These are phyloP conservation scores for Russula ochroleuca DNA, from an alignment of 768 basidiomycete genomes.

Conservation along the genomic window DNA sequence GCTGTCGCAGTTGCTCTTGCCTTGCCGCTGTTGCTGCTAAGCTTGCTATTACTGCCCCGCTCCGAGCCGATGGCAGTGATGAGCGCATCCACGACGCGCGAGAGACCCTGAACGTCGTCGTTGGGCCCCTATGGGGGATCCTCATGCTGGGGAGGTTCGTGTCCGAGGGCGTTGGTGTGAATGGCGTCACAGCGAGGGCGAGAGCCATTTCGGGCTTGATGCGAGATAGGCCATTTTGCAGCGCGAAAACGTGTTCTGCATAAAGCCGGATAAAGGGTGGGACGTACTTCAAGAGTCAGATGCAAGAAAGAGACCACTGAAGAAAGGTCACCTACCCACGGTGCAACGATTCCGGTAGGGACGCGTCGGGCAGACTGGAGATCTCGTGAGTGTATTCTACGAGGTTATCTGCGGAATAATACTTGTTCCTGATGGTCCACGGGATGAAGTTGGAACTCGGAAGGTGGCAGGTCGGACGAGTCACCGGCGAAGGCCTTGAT, in stretches of 20 bases:
- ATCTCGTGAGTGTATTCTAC: conserved; percentile 44
- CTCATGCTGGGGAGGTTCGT: conserved; percentile 29
- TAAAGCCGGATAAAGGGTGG: conserved; percentile 43
- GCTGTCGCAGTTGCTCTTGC: conserved; percentile 34
- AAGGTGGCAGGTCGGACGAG: conserved; percentile 11
- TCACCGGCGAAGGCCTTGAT: conserved; percentile 20
- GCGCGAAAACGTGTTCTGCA: conserved; percentile 48
- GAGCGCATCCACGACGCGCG: conserved; percentile 73
- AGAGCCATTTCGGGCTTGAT: conserved; percentile 71
- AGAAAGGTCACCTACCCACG: conserved; percentile 51
- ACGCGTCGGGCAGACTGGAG: conserved; percentile 43
- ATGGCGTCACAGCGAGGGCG: too few relatives aligned
- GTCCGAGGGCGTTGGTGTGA: conserved; percentile 53
- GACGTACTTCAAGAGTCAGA: not conserved
- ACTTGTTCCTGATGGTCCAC: conserved; percentile 77
- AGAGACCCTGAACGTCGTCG: conserved; percentile 41
- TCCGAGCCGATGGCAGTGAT: conserved; percentile 85
- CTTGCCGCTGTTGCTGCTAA: conserved; percentile 14
- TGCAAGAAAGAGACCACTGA: not conserved
- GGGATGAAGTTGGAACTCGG: conserved; percentile 41
- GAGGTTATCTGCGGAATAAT: conserved; percentile 68
- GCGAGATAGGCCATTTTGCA: conserved; percentile 46
- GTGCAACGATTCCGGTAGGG: conserved; percentile 68
- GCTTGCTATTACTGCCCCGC: conserved; percentile 22
- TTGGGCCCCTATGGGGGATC: conserved; percentile 39